Evolutionary conservation across 2,329 filamentous ascomycete genomes (phyloP).

Genomic region (Graphiopsis chlorocephala): DNA sequence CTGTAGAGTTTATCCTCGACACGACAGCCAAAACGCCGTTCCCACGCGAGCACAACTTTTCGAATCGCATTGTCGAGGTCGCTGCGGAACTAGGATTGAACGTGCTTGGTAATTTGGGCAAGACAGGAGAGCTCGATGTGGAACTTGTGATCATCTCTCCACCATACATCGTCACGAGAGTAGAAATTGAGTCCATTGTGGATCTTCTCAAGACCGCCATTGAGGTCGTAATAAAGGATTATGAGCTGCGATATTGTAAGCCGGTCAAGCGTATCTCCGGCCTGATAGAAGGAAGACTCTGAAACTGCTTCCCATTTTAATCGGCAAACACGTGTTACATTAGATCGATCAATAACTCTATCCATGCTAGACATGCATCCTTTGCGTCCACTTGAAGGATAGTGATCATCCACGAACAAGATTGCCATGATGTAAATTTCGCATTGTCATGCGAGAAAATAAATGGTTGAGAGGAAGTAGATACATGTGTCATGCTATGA

Average conservation of each 20-base stretch:
- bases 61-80: neutral
- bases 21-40: constrained; percentile 51
- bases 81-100: neutral
- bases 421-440: too few relatives aligned
- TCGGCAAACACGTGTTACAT: too few relatives aligned
- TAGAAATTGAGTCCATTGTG: neutral
- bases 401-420: too few relatives aligned
- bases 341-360: too few relatives aligned
- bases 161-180: neutral
- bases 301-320: too few relatives aligned
- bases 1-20: constrained; percentile 58
- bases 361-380: too few relatives aligned
- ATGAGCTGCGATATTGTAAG: neutral
- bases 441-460: too few relatives aligned
- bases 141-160: neutral
- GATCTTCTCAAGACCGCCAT: neutral
- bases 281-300: neutral
- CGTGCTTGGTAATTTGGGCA: neutral
- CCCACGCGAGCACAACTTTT: neutral
- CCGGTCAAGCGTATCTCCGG: neutral
- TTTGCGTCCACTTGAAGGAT: too few relatives aligned
- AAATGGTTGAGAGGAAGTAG: too few relatives aligned
- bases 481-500: too few relatives aligned
- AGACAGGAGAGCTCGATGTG: neutral
- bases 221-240: neutral